phyloP scores from a whole-genome alignment of 2,329 filamentous ascomycete genomes.

The Cladosporium sp. region DNA sequence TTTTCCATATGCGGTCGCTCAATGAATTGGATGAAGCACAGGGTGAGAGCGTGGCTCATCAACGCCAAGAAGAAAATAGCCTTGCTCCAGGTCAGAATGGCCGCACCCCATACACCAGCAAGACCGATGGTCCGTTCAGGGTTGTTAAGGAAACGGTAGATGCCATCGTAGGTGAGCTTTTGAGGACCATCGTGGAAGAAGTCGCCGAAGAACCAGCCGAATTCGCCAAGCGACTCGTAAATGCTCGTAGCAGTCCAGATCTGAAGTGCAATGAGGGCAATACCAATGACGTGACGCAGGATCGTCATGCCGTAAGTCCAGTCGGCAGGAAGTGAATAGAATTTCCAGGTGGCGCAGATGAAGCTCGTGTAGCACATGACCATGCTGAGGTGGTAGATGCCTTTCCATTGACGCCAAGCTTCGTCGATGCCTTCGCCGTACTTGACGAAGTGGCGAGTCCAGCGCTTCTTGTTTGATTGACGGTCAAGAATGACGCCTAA shows the following conservation, averaged over 20 bases:
- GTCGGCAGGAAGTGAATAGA: conserved; percentile 81
- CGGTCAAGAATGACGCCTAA: conserved; percentile 78
- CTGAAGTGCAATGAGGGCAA: conserved; percentile 76
- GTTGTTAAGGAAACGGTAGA: conserved; percentile 97
- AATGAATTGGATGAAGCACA: conserved; percentile 86
- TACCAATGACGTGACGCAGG: conserved; percentile 81
- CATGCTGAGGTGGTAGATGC: conserved; percentile 88
- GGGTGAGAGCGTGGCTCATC: conserved; percentile 75
- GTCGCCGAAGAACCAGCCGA: conserved; percentile 98
- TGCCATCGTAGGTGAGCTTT: conserved; percentile 91
- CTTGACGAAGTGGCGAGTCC: conserved; percentile 97
- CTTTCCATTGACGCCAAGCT: conserved; percentile 98
- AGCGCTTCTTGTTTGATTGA: conserved; percentile 87
- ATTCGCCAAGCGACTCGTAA: conserved; percentile 92
- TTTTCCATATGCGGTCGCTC: conserved; percentile 98
- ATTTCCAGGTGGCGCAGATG: conserved; percentile 89
- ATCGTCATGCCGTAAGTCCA: conserved; percentile 84
- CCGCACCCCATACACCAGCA: conserved; percentile 91
- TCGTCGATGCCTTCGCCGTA: conserved; percentile 86
- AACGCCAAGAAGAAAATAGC: conserved; percentile 83
- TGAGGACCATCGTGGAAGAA: conserved; percentile 78
- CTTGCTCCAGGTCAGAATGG: conserved; percentile 85
- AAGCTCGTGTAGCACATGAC: conserved; percentile 86
- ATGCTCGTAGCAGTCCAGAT: conserved; percentile 91
- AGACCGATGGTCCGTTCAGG: conserved; percentile 91